These are phyloP conservation scores for Solanum bukasovii DNA, from an alignment of 257 asterid genomes.

Conservation along the genomic window DNA sequence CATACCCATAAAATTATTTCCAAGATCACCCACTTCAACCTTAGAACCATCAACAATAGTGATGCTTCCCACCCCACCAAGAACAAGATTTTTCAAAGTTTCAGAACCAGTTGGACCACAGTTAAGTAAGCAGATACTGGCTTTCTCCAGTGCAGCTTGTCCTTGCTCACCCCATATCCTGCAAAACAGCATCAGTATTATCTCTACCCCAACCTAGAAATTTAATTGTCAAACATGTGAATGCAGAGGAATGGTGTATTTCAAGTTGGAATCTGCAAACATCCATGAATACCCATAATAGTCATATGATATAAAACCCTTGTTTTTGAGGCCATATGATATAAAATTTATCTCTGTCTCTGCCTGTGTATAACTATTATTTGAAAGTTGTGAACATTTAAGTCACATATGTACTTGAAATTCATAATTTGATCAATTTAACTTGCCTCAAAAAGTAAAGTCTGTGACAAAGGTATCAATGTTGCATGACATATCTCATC, in stretches of 20 bases:
- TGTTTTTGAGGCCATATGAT: neutral
- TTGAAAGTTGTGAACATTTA: neutral
- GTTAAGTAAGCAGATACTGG: constrained; percentile 87
- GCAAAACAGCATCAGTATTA: constrained; percentile 7
- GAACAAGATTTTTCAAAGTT: constrained; percentile 84
- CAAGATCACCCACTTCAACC: constrained; percentile 89
- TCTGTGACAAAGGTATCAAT: neutral
- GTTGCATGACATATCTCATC: neutral
- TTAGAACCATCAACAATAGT: constrained; percentile 92
- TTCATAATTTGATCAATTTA: neutral
- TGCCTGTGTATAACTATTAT: neutral
- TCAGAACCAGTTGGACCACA: constrained; percentile 99
- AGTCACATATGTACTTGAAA: neutral
- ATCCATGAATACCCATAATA: neutral
- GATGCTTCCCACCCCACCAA: constrained; percentile 95
- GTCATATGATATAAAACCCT: neutral
- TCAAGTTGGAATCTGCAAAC: neutral
- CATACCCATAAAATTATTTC: constrained; percentile 86
- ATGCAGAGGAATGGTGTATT: neutral
- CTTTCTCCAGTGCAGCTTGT: constrained; percentile 90
- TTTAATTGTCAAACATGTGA: neutral
- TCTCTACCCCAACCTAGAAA: neutral
- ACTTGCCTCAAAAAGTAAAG: neutral
- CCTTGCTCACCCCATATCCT: constrained; percentile 99
- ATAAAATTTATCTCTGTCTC: neutral